These are phyloP conservation scores for Aspergillus brunneoviolaceus DNA, from an alignment of 2,329 filamentous ascomycete genomes.

Conservation along the genomic window DNA sequence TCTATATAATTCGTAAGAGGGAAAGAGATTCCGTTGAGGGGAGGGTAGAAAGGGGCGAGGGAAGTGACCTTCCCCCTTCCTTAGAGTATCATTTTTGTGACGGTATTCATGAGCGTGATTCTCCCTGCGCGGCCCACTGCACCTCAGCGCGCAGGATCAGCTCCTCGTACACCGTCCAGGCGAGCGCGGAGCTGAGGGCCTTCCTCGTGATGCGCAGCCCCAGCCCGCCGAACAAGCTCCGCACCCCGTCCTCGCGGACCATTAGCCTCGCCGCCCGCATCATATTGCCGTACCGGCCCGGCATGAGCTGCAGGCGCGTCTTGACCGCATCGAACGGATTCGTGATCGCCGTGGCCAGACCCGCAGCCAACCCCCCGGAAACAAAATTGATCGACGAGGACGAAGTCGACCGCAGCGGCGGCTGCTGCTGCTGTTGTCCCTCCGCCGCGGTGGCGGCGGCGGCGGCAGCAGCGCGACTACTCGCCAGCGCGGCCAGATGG, in stretches of 20 bases:
- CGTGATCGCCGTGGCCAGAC: conserved; percentile 79
- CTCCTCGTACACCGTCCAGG: conserved; percentile 97
- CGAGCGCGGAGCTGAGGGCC: conserved; percentile 87
- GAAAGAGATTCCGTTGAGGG: too few relatives aligned
- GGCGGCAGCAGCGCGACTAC: not conserved
- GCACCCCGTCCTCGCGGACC: conserved; percentile 75
- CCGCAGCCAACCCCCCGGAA: conserved; percentile 77
- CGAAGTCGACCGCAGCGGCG: conserved; percentile 20
- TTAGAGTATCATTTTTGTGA: too few relatives aligned
- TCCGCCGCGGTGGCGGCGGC: conserved; percentile 3
- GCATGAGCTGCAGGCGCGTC: conserved; percentile 89
- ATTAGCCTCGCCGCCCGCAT: conserved; percentile 73
- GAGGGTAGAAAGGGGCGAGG: too few relatives aligned
- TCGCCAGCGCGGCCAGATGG: conserved; percentile 28
- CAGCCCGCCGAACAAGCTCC: conserved; percentile 81
- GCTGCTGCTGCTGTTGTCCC: conserved; percentile 18
- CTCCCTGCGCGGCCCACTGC: conserved; percentile 34
- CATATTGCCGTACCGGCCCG: conserved; percentile 78
- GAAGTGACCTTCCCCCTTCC: too few relatives aligned
- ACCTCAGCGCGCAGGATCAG: conserved; percentile 71
- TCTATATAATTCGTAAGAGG: not conserved
- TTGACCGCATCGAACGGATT: conserved; percentile 98
- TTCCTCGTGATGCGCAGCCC: conserved; percentile 86
- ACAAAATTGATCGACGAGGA: conserved; percentile 73
- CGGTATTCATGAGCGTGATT: conserved; percentile 1